phyloP scores from a whole-genome alignment of 2,329 filamentous ascomycete species.

The Trichoderma gracile region DNA sequence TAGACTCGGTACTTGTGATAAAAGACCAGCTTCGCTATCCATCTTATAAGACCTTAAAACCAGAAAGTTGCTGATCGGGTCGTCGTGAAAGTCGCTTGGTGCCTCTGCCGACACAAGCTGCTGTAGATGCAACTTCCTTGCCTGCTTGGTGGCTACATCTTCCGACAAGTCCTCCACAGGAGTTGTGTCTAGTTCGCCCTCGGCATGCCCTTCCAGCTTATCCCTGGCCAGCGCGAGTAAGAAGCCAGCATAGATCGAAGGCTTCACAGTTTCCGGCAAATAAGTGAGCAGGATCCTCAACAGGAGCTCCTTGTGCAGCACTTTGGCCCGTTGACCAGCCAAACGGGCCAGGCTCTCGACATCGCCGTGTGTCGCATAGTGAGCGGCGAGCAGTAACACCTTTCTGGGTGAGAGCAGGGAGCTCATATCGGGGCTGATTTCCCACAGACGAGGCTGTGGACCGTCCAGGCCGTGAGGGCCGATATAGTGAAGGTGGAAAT shows the following conservation, averaged over 20 bases:
- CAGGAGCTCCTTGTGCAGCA: constrained; percentile 64
- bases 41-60: constrained; percentile 68
- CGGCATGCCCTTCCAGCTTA: constrained; percentile 44
- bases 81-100: constrained; percentile 50
- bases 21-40: constrained; percentile 70
- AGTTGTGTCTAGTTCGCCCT: constrained; percentile 55
- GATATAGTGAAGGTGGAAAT: not conserved
- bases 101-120: constrained; percentile 55
- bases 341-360: constrained; percentile 63
- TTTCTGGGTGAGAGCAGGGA: constrained; percentile 62
- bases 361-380: constrained; percentile 67
- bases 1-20: constrained; percentile 67
- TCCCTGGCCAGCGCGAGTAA: constrained; percentile 58
- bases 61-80: constrained; percentile 64
- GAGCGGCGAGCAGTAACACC: constrained; percentile 70
- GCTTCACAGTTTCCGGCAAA: constrained; percentile 69
- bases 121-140: constrained; percentile 63
- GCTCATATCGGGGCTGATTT: constrained; percentile 30
- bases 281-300: constrained; percentile 75
- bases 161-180: constrained; percentile 60
- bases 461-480: constrained; percentile 16
- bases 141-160: constrained; percentile 63
- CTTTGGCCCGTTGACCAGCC: constrained; percentile 54
- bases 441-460: not conserved
- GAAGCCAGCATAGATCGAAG: constrained; percentile 62